Base-by-base conservation (phyloP, 495 filamentous ascomycete genomes). In the Talaromyces thailandensis region DNA sequence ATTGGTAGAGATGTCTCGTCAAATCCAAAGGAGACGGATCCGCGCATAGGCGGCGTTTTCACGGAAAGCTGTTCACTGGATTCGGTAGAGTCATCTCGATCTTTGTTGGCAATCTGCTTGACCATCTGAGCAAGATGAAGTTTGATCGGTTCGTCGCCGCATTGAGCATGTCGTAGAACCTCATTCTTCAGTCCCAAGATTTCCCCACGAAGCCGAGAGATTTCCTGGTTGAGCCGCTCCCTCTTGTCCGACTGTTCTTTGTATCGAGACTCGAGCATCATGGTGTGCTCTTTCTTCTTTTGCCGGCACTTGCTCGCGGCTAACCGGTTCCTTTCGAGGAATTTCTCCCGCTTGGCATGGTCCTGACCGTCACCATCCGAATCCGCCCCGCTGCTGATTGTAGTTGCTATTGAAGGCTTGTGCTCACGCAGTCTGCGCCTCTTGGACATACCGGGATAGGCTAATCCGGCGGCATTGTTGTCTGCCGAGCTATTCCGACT, bases 251-350 rank as follows among this genome's bases (percentile, higher is more conserved):
- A 65, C 29, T 68, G 62, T 35, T 69, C 67, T 31, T 68, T 68
- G 32, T 69, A 70, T n/a, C 64, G 66, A n/a, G 53, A 60, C 63
- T 88, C 82, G 5, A 87, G 70, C 29, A 82, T 76, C 29, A 77
- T 70, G 21, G 84, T 84, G 75, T 81, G 84, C 65, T 83, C 79
- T 63, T 90, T 91, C 72, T 91, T 91, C 79, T 90, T 91, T 66
- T 86, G 83, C 1, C 89, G 81, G 68, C 89, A 92, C 67, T 92
- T 92, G 69, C 82, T 88, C 0, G 89, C 89, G 14, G 89, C 89
- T 7, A 90, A 68, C 12, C 89, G 81, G 69, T 93, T 93, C 21
- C 86, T 81, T 66, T 92, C 87, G 25, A 91, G 78, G 66, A 88
- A 86, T 79, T 77, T 76, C 31, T 73, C 72, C 9, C 75, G 70